phyloP scores from a whole-genome alignment of 345 rosid species.

The Lepidium didymum region DNA sequence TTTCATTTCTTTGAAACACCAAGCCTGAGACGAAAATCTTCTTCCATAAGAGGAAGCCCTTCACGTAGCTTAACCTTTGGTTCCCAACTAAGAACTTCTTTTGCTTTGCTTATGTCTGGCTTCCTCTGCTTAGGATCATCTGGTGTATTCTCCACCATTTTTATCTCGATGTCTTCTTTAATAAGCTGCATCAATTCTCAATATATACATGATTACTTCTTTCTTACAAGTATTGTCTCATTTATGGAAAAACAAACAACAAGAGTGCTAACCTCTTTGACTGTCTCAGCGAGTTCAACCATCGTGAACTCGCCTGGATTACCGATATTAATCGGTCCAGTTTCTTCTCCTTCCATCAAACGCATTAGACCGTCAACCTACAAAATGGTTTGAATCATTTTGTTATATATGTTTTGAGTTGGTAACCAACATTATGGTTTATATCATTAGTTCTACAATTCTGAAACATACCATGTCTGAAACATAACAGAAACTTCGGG shows the following conservation, averaged over 20 bases:
- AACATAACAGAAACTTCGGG: constrained; percentile 93
- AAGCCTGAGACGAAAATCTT: constrained; percentile 81
- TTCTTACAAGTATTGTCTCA: neutral
- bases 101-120: constrained; percentile 81
- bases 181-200: constrained; percentile 46
- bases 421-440: no score
- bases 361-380: constrained; percentile 93
- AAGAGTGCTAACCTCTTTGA: constrained; percentile 62
- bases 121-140: constrained; percentile 96
- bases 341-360: constrained; percentile 90
- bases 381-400: neutral
- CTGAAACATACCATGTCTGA: constrained; percentile 71
- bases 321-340: constrained; percentile 88
- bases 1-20: constrained; percentile 42
- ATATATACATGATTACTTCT: neutral
- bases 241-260: neutral
- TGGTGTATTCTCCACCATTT: constrained; percentile 77
- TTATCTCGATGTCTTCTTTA: constrained; percentile 63
- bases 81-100: constrained; percentile 82
- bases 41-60: constrained; percentile 94
- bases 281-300: constrained; percentile 78
- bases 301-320: constrained; percentile 96
- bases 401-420: neutral
- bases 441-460: no score
- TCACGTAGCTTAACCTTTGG: constrained; percentile 79